Evolutionary conservation across 2,329 filamentous ascomycete genomes (phyloP).

Genomic region (Aspergillus terreus): DNA sequence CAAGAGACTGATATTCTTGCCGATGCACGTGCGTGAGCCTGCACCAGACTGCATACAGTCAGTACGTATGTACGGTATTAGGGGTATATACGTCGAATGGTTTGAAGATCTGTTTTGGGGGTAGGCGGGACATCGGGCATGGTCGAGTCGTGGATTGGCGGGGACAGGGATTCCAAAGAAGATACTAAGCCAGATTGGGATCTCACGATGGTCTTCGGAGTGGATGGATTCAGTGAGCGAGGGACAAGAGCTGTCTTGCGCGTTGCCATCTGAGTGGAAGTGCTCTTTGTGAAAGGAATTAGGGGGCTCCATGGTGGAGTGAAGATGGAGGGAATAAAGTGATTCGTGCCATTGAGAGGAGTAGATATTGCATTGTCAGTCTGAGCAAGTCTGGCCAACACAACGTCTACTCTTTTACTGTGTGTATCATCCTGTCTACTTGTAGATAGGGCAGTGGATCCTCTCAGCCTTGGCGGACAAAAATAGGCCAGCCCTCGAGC

Average conservation of each 20-base stretch:
- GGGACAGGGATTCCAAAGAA: not conserved
- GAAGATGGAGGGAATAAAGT: too few species aligned
- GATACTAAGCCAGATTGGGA: not conserved
- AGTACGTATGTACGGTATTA: not conserved
- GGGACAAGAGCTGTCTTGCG: too few species aligned
- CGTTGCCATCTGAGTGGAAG: too few species aligned
- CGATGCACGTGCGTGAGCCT: conserved; percentile 51
- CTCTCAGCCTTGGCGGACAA: not conserved
- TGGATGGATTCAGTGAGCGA: too few species aligned
- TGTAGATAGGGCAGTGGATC: not conserved
- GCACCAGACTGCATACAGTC: conserved; percentile 29
- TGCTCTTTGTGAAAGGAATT: too few species aligned
- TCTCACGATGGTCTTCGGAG: not conserved
- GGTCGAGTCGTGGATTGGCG: not conserved
- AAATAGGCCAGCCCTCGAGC: not conserved
- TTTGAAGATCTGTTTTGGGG: not conserved
- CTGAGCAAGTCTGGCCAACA: too few species aligned
- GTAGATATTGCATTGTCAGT: too few species aligned
- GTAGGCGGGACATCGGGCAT: not conserved
- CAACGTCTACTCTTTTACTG: too few species aligned
- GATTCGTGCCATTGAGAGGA: too few species aligned
- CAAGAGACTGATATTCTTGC: conserved; percentile 31
- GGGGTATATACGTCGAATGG: not conserved
- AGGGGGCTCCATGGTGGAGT: too few species aligned
- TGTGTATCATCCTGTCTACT: too few species aligned